Evolutionary conservation across 1,284 basidiomycete genomes (phyloP), one percentile per base, ranked within the genome.

Genomic region (Cystobasidiaceae sp.): DNA sequence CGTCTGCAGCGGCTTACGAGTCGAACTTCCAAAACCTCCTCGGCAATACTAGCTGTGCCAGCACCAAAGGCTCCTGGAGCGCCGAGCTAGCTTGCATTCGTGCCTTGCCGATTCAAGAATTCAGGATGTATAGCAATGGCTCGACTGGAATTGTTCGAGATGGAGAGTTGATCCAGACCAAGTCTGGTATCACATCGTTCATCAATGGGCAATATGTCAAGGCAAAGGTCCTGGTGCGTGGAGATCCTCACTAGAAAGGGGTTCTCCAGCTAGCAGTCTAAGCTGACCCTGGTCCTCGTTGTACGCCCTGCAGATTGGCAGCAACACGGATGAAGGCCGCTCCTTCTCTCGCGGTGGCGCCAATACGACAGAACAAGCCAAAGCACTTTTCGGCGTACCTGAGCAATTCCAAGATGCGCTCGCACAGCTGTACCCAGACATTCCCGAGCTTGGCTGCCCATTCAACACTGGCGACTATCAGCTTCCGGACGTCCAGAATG

Each of bases 381-480:
- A 48, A 25, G 34, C 19, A 52, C 30, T 27, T 17, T 37, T 52
- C 23, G 34, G 45, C 32, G 46, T 25, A 2, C 25, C 46, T 15
- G 13, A 17, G 3, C 49, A 49, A 21, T 50, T 27, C 17, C 32
- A 51, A 28, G 21, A 45, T 32, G 44, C 17, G 5, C 32, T 62
- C 13, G 59, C 21, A 15, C 11, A n/a, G 15, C 33, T 50, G 15
- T 62, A 60, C 39, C 44, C 57, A 13, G 15, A 45, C 32, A 27
- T 23, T 19, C 57, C 57, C 25, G 30, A 45, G 45, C 28, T 32
- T 5, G 57, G 57, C 13, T 46, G 43, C 28, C 57, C 57, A 5
- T 60, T 37, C 33, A 8, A 62, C 21, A 52, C 59, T 27, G 59
- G 59, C 28, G 45, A 48, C 19, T 62, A 62, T 28, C 59, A 62